Conservation (phyloP, 305 asterid genomes). For the Nicotiana rustica region DNA sequence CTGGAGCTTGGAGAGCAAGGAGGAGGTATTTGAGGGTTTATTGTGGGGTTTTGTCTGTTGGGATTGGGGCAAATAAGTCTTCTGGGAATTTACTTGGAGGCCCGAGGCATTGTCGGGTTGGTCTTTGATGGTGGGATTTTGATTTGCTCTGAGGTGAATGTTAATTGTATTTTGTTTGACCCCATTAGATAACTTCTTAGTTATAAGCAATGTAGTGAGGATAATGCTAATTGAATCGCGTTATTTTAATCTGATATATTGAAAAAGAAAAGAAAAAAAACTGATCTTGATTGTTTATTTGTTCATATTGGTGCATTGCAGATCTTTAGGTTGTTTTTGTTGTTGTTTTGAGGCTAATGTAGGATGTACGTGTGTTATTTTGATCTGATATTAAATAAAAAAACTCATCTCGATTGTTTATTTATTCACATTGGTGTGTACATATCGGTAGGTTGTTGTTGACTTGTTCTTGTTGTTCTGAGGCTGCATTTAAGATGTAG, state of each 20-base stretch:
- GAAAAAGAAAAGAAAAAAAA: not conserved
- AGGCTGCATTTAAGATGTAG: not conserved
- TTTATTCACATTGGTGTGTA: constrained; percentile 6
- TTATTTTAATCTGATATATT: not conserved
- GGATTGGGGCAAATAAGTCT: constrained; percentile 48
- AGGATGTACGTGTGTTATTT: not conserved
- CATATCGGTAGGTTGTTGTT: not conserved
- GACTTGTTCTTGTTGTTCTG: not conserved
- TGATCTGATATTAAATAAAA: not conserved
- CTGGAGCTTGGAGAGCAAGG: constrained; percentile 80
- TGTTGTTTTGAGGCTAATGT: too few species aligned
- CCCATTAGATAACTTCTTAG: constrained; percentile 5
- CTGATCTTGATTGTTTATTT: too few species aligned
- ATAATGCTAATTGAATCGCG: constrained; percentile 5
- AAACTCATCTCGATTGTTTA: not conserved
- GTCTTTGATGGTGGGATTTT: constrained; percentile 58
- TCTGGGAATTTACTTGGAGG: constrained; percentile 67
- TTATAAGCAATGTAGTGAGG: constrained; percentile 12
- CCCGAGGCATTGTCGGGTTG: constrained; percentile 66
- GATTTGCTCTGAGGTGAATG: constrained; percentile 28
- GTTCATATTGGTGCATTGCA: too few species aligned
- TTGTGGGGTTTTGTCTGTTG: constrained; percentile 71
- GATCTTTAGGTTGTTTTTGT: too few species aligned
- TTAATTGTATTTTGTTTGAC: not conserved
- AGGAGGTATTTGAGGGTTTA: constrained; percentile 71